Evolutionary conservation across 75 land plant species (phyloP).

Genomic region (Adiantum capillusveneris): DNA sequence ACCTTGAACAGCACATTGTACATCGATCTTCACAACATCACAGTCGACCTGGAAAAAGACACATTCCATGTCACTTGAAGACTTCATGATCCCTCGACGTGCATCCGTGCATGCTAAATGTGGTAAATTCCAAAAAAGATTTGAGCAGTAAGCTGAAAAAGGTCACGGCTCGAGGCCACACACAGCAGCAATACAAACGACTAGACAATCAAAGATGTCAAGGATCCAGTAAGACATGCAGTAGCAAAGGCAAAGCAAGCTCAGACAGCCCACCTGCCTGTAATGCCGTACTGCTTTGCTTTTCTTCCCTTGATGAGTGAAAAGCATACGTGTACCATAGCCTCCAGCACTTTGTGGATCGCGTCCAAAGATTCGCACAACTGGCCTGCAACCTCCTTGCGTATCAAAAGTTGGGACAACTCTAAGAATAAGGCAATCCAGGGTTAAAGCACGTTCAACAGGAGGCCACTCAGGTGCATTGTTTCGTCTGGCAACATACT

Average conservation of each 20-base stretch:
- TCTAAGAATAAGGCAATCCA: slow-evolving; percentile 95
- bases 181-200: too few relatives aligned
- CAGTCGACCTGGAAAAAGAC: slow-evolving; percentile 73
- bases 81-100: too few relatives aligned
- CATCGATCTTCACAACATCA: slow-evolving; percentile 95
- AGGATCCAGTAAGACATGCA: not conserved
- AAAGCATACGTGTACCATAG: slow-evolving; percentile 62
- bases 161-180: too few relatives aligned
- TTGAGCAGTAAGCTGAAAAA: too few relatives aligned
- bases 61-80: too few relatives aligned
- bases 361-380: slow-evolving; percentile 81
- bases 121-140: too few relatives aligned
- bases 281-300: slow-evolving; percentile 66
- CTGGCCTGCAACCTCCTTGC: slow-evolving; percentile 83
- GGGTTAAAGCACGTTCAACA: slow-evolving; percentile 68
- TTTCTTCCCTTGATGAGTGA: slow-evolving; percentile 60
- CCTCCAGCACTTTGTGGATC: slow-evolving; percentile 49
- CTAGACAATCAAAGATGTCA: not conserved
- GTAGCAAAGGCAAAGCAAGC: not conserved
- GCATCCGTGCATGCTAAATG: too few relatives aligned
- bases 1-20: slow-evolving; percentile 92
- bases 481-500: slow-evolving; percentile 92
- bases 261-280: slow-evolving; percentile 50
- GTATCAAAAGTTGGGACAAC: slow-evolving; percentile 85
- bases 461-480: slow-evolving; percentile 94